Percentiles rank a stretch among this genome's conserved stretches.
These are phyloP conservation scores for Sphaerostilbella broomeana DNA, from an alignment of 2,329 filamentous ascomycete species.

Conservation along the genomic window DNA sequence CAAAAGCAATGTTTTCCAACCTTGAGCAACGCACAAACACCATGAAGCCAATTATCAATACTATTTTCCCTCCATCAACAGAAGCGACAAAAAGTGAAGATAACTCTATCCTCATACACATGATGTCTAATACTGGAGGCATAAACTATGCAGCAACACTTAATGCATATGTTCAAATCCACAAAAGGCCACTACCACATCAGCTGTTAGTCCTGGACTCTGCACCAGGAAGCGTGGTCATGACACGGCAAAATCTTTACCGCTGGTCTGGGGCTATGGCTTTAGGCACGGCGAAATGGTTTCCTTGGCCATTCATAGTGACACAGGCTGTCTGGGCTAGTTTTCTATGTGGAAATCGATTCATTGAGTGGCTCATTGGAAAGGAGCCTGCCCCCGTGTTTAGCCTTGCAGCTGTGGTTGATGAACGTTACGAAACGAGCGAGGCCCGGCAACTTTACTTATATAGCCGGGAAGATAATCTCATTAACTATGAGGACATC, in stretches of 20 bases:
- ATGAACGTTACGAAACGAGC: slow-evolving; percentile 29
- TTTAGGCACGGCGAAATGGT: slow-evolving; percentile 38
- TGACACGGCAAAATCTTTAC: slow-evolving; percentile 35
- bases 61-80: slow-evolving; percentile 23
- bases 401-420: slow-evolving; percentile 30
- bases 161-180: slow-evolving; percentile 37
- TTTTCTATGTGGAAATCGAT: slow-evolving; percentile 33
- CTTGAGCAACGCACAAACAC: slow-evolving; percentile 36
- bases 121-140: slow-evolving; percentile 53
- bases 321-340: slow-evolving; percentile 41
- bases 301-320: slow-evolving; percentile 44
- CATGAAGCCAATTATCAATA: slow-evolving; percentile 41
- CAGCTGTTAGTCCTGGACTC: slow-evolving; percentile 45
- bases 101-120: slow-evolving; percentile 40
- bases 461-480: slow-evolving; percentile 51
- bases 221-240: slow-evolving; percentile 42
- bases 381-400: slow-evolving; percentile 35
- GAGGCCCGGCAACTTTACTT: slow-evolving; percentile 45
- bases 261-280: slow-evolving; percentile 50
- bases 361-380: slow-evolving; percentile 31
- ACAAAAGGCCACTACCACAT: slow-evolving; percentile 38
- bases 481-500: slow-evolving; percentile 51
- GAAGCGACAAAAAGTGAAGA: slow-evolving; percentile 18
- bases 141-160: slow-evolving; percentile 46
- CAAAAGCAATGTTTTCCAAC: slow-evolving; percentile 38